Conservation (phyloP, 371 early-diverging fungal genomes). For the Zancudomyces culisetae region DNA sequence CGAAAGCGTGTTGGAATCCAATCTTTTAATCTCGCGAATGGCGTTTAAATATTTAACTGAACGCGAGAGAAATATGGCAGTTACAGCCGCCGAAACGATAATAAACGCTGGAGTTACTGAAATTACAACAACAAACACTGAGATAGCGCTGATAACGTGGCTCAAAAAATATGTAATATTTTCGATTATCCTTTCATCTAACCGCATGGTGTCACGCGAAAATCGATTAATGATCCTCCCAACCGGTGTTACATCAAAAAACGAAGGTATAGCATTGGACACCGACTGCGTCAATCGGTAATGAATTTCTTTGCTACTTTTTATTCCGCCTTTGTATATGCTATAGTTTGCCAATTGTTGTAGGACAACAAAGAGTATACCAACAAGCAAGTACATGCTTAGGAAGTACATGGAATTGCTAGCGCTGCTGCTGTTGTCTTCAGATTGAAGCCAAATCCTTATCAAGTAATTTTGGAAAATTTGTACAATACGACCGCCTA, state of each 20-base stretch:
- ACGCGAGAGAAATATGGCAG: conserved; percentile 27
- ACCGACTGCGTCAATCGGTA: conserved; percentile 29
- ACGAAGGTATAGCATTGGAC: conserved; percentile 48
- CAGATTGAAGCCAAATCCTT: conserved; percentile 16
- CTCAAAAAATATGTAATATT: conserved; percentile 43
- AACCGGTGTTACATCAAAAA: conserved; percentile 74
- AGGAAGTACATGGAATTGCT: conserved; percentile 9
- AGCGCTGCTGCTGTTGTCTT: background rate
- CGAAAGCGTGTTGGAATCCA: conserved; percentile 59
- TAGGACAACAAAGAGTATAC: conserved; percentile 6
- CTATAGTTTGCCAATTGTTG: conserved; percentile 10
- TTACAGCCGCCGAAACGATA: conserved; percentile 15
- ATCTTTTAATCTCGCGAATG: conserved; percentile 73
- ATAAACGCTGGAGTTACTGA: conserved; percentile 40
- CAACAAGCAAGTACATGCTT: conserved; percentile 10
- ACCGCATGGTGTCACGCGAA: conserved; percentile 61
- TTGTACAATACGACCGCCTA: conserved; percentile 4
- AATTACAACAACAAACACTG: conserved; percentile 44
- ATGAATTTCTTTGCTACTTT: conserved; percentile 36
- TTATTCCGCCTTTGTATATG: conserved; percentile 36
- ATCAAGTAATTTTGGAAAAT: conserved; percentile 22
- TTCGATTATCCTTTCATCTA: conserved; percentile 53
- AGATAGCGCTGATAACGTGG: conserved; percentile 37
- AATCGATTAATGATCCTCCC: conserved; percentile 80
- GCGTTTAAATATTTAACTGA: conserved; percentile 42